Conservation (phyloP, 2,329 filamentous ascomycete genomes). For the Paecilomyces variotii region DNA sequence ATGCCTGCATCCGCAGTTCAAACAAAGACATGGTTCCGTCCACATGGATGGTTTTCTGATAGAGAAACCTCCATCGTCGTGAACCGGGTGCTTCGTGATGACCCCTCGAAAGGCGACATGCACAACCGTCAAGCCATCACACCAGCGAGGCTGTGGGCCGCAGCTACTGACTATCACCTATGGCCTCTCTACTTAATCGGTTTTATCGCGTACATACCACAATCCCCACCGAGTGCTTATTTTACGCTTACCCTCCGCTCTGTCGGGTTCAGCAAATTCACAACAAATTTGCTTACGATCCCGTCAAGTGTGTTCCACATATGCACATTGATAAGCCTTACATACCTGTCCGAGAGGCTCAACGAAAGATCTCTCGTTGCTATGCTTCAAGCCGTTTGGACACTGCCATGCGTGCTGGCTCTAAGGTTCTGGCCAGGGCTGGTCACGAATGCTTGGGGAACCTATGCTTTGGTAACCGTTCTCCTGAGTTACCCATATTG, state of each 20-base stretch:
- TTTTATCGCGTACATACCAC: conserved; percentile 47
- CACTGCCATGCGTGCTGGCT: conserved; percentile 50
- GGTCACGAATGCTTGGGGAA: conserved; percentile 41
- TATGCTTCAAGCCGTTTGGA: conserved; percentile 50
- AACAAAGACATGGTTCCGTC: conserved; percentile 48
- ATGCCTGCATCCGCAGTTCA: conserved; percentile 49
- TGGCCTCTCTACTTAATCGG: conserved; percentile 51
- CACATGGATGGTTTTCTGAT: conserved; percentile 53
- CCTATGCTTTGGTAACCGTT: conserved; percentile 43
- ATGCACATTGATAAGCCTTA: conserved; percentile 36
- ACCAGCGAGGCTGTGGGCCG: conserved; percentile 41
- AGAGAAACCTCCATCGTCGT: conserved; percentile 55
- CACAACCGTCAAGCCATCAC: conserved; percentile 53
- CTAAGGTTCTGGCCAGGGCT: conserved; percentile 39
- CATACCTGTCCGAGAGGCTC: conserved; percentile 39
- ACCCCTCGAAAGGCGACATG: conserved; percentile 52
- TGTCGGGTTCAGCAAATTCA: conserved; percentile 53
- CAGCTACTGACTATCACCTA: conserved; percentile 52
- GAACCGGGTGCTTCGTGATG: conserved; percentile 52
- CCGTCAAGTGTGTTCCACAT: conserved; percentile 30
- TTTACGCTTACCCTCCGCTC: conserved; percentile 52
- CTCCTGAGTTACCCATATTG: conserved; percentile 50
- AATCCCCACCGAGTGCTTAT: conserved; percentile 44
- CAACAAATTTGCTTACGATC: conserved; percentile 58
- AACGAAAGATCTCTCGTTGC: conserved; percentile 41